Conservation (phyloP, 2,329 filamentous ascomycete genomes). For the Fusarium globosum region DNA sequence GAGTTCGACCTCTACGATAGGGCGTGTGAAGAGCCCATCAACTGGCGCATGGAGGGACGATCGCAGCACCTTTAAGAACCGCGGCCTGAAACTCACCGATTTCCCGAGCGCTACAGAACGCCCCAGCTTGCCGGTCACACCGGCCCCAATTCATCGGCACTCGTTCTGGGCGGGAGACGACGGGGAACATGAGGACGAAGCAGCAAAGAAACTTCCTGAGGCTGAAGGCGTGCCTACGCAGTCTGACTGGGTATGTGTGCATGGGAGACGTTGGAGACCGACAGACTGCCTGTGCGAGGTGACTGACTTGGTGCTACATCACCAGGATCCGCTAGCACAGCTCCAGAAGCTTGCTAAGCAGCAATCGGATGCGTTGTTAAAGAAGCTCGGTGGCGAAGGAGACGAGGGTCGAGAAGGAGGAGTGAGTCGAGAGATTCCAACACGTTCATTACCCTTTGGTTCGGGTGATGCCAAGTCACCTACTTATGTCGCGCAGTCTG, state of each 20-base stretch:
- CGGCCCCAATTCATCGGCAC: conserved; percentile 78
- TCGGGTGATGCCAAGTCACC: conserved; percentile 56
- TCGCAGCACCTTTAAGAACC: conserved; percentile 15
- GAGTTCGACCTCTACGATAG: conserved; percentile 44
- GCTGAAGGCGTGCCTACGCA: conserved; percentile 89
- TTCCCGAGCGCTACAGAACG: conserved; percentile 86
- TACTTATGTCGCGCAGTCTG: conserved; percentile 44
- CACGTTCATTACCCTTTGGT: conserved; percentile 63
- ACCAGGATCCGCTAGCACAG: conserved; percentile 76
- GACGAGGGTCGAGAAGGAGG: conserved; percentile 43
- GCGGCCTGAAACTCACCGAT: conserved; percentile 79
- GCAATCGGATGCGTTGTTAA: conserved; percentile 71
- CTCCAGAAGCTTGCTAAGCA: conserved; percentile 76
- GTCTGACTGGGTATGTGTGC: conserved; percentile 92
- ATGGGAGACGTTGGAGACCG: conserved; percentile 61
- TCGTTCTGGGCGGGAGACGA: conserved; percentile 72
- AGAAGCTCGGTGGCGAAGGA: conserved; percentile 58
- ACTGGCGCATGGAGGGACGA: conserved; percentile 22
- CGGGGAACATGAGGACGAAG: conserved; percentile 57
- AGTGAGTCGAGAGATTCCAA: conserved; percentile 58
- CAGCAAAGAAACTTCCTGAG: conserved; percentile 71
- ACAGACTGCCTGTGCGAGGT: conserved; percentile 66
- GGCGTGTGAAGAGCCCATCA: conserved; percentile 34
- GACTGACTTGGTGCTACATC: conserved; percentile 62
- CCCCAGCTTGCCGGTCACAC: conserved; percentile 90